Conservation (phyloP, 768 basidiomycete species). For the Leucocoprinus sp. region DNA sequence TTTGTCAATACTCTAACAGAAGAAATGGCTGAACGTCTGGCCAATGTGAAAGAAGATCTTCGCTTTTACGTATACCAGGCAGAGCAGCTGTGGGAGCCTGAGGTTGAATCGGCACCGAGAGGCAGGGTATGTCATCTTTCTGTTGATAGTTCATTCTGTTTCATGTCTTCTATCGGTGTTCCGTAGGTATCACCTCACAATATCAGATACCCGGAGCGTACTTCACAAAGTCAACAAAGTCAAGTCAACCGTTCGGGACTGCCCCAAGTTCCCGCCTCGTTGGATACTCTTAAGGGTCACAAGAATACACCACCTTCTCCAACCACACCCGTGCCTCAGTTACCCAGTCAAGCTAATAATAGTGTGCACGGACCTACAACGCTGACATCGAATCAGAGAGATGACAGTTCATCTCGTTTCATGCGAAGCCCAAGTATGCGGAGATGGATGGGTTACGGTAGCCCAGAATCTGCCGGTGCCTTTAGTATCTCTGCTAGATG, state of each 20-base stretch:
- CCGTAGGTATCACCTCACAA: constrained; percentile 7
- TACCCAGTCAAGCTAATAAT: constrained; percentile 19
- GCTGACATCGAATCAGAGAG: constrained; percentile 19
- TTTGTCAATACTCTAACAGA: constrained; percentile 52
- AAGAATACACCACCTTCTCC: constrained; percentile 30
- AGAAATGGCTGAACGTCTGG: constrained; percentile 42
- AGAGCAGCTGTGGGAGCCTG: constrained; percentile 30
- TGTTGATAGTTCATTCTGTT: not conserved
- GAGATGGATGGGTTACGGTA: constrained; percentile 26
- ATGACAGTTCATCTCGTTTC: constrained; percentile 20
- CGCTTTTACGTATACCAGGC: constrained; percentile 41
- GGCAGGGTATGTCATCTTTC: not conserved
- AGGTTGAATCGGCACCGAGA: constrained; percentile 10
- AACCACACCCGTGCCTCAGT: constrained; percentile 30
- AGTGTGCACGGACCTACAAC: constrained; percentile 26
- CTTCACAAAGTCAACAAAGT: not conserved
- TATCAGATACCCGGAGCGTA: constrained; percentile 5
- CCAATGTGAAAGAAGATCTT: constrained; percentile 33
- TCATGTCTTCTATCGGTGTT: not conserved
- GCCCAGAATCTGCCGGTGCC: constrained; percentile 20
- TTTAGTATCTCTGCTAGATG: constrained; percentile 17
- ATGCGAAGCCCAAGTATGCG: constrained; percentile 23
- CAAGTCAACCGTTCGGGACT: not conserved
- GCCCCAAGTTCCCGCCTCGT: constrained; percentile 1
- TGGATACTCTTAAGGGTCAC: constrained; percentile 9